These are phyloP conservation scores for Coemansia sp. DNA, from an alignment of 371 early-diverging fungal genomes.

Conservation along the genomic window DNA sequence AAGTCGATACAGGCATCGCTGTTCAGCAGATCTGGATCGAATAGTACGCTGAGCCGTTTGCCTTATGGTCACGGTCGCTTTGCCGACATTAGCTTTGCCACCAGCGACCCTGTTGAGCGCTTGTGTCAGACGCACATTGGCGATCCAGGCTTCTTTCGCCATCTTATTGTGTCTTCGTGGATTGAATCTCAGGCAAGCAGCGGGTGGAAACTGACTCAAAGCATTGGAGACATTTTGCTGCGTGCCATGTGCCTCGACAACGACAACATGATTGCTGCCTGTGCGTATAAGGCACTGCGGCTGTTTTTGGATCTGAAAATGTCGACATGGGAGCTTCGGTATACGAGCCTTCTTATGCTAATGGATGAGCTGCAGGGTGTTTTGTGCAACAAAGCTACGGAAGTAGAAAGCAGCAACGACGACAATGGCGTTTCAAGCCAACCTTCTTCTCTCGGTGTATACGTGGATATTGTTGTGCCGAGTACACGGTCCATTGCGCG, in stretches of 20 bases:
- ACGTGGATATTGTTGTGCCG: constrained; percentile 6
- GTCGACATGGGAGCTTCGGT: constrained; percentile 16
- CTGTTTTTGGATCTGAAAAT: constrained; percentile 12
- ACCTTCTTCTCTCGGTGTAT: not conserved
- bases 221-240: constrained; percentile 18
- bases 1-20: constrained; percentile 1
- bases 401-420: not conserved
- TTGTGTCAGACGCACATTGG: not conserved
- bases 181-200: constrained; percentile 5
- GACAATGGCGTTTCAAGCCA: not conserved
- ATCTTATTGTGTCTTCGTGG: constrained; percentile 10
- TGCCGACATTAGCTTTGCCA: not conserved
- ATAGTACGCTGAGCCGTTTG: not conserved
- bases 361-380: constrained; percentile 19
- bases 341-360: not conserved
- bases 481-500: not conserved
- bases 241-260: constrained; percentile 7
- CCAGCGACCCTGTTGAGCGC: constrained; percentile 17
- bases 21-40: not conserved
- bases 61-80: not conserved
- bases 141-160: constrained; percentile 9
- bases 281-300: constrained; percentile 10
- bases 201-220: constrained; percentile 33
- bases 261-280: constrained; percentile 1
- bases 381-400: constrained; percentile 1